phyloP scores from a whole-genome alignment of 2,329 filamentous ascomycete genomes.

The Xylaria multiplex region DNA sequence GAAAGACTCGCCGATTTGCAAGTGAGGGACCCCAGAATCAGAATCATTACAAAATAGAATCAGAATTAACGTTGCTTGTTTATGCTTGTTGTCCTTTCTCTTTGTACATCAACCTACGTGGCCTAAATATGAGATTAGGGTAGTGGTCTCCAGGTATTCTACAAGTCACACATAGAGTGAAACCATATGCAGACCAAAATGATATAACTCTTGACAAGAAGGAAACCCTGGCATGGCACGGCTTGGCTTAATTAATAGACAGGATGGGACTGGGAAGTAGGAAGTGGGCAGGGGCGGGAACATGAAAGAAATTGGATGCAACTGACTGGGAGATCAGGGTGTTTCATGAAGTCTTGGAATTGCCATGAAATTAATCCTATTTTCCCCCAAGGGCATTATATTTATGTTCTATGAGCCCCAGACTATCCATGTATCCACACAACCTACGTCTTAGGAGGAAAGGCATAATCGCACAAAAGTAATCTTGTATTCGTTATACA shows the following conservation, averaged over 20 bases:
- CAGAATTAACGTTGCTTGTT: neutral
- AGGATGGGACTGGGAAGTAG: neutral
- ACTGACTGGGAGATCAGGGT: neutral
- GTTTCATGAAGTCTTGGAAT: neutral
- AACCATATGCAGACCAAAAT: neutral
- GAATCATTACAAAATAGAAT: constrained; percentile 9
- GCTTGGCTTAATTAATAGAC: constrained; percentile 21
- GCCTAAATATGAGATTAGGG: neutral
- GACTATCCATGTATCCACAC: too few species aligned
- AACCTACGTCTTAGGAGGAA: neutral
- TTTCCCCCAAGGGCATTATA: neutral
- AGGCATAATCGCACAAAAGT: too few species aligned
- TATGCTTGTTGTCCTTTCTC: neutral
- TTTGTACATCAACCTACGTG: neutral
- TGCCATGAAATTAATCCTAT: neutral
- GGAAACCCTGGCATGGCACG: neutral
- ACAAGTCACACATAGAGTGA: neutral
- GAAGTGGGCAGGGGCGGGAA: neutral
- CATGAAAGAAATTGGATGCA: neutral
- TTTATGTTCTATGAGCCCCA: neutral
- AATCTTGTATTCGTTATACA: too few species aligned
- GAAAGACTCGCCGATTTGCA: neutral
- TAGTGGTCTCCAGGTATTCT: neutral
- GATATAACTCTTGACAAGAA: neutral
- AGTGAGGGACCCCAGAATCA: neutral